These are phyloP conservation scores for Pulveroboletus frians DNA, from an alignment of 768 basidiomycete species.

Conservation along the genomic window DNA sequence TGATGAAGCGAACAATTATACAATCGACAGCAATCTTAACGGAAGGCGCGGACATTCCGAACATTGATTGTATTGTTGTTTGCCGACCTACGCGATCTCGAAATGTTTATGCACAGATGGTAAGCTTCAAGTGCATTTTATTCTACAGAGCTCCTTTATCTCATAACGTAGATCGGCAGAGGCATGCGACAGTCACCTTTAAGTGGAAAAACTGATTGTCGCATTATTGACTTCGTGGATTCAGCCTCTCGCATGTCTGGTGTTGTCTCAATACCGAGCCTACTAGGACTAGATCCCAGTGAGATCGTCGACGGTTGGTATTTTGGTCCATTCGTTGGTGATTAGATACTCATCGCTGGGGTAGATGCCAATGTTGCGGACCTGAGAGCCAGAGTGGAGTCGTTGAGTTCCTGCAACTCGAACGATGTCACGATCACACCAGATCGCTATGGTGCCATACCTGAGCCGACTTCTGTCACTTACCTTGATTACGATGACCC, in stretches of 20 bases:
- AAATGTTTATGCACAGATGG: conserved; percentile 93
- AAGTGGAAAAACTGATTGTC: conserved; percentile 80
- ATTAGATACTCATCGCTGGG: background rate
- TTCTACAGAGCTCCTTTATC: background rate
- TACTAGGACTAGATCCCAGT: conserved; percentile 80
- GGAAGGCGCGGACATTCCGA: conserved; percentile 93
- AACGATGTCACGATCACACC: conserved; percentile 1
- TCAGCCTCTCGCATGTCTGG: conserved; percentile 62
- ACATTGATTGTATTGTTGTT: conserved; percentile 86
- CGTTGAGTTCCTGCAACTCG: conserved; percentile 5
- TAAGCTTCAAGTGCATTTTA: conserved; percentile 25
- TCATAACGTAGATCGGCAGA: conserved; percentile 68
- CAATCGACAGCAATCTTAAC: conserved; percentile 65
- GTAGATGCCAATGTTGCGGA: conserved; percentile 50
- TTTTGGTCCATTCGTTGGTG: background rate
- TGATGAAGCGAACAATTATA: background rate
- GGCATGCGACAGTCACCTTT: conserved; percentile 82
- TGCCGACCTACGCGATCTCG: conserved; percentile 85
- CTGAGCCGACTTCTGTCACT: conserved; percentile 57
- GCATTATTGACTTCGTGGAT: conserved; percentile 89
- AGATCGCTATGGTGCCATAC: conserved; percentile 35
- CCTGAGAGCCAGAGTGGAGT: conserved; percentile 40
- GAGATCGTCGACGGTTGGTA: conserved; percentile 55
- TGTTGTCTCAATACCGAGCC: conserved; percentile 70
- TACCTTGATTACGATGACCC: conserved; percentile 78